Evolutionary conservation across 495 filamentous ascomycete genomes (phyloP).

Genomic region (Aspergillus mulundensis): DNA sequence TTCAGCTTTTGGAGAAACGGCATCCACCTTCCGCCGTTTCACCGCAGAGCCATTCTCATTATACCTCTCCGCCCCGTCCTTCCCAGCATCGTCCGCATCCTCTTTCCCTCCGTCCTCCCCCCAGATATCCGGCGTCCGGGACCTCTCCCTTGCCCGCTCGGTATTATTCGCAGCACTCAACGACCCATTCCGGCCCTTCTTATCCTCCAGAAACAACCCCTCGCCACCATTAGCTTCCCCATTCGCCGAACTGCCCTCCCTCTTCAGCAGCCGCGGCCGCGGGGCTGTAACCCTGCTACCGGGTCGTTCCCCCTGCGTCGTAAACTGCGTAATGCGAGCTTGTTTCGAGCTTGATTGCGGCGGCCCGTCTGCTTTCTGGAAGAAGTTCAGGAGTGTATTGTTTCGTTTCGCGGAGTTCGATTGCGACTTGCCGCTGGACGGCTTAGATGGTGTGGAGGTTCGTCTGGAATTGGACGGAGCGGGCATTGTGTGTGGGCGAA

Average conservation of each 20-base stretch:
- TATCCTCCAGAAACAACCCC: conserved; percentile 44
- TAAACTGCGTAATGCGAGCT: conserved; percentile 41
- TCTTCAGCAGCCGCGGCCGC: conserved; percentile 19
- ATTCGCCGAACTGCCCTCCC: conserved; percentile 7
- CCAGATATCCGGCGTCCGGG: conserved; percentile 36
- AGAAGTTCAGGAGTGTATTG: conserved; percentile 74
- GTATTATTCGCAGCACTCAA: neutral
- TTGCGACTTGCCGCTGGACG: neutral
- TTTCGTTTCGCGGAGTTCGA: conserved; percentile 46
- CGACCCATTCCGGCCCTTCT: conserved; percentile 18
- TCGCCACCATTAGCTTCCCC: conserved; percentile 16
- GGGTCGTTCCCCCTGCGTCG: conserved; percentile 21
- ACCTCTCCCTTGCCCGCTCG: conserved; percentile 4
- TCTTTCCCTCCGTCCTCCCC: conserved; percentile 15
- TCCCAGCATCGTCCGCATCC: neutral
- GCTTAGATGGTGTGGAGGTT: conserved; percentile 34
- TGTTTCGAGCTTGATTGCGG: conserved; percentile 33
- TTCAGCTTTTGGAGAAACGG: conserved; percentile 14
- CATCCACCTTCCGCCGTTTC: conserved; percentile 42
- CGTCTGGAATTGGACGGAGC: conserved; percentile 7
- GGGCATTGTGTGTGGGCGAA: conserved; percentile 4
- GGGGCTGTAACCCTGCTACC: conserved; percentile 14
- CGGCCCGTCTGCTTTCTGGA: conserved; percentile 63
- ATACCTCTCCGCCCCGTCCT: conserved; percentile 18
- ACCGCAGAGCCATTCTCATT: conserved; percentile 27